These are phyloP conservation scores for Hemerocallis citrina DNA, from an alignment of 106 monocot genomes.

Conservation along the genomic window DNA sequence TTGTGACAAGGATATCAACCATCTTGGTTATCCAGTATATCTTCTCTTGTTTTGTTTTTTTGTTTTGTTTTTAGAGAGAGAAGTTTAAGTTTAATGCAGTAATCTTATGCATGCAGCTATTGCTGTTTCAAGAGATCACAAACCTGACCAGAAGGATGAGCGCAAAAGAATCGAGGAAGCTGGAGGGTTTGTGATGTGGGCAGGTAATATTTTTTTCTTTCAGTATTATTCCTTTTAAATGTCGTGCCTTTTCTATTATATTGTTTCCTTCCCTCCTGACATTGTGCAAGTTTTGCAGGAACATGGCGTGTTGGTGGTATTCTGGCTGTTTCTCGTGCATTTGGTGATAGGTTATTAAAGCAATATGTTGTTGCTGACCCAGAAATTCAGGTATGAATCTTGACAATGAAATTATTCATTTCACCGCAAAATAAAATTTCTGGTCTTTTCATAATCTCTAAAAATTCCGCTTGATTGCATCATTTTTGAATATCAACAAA, in stretches of 20 bases:
- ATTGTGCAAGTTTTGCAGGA: slow-evolving; percentile 26
- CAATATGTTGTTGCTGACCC: slow-evolving; percentile 86
- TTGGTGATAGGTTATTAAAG: slow-evolving; percentile 77
- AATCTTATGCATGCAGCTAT: slow-evolving; percentile 46
- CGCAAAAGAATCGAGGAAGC: slow-evolving; percentile 79
- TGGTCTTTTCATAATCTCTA: too few species aligned
- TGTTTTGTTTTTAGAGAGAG: too few species aligned
- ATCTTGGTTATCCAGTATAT: too few species aligned
- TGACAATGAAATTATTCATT: too few species aligned
- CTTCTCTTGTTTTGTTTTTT: too few species aligned
- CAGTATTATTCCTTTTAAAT: neutral
- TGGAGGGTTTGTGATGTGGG: slow-evolving; percentile 97
- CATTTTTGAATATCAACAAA: too few species aligned
- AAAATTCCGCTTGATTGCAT: too few species aligned
- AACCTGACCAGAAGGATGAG: slow-evolving; percentile 84
- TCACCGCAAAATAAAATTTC: too few species aligned
- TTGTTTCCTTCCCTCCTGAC: neutral
- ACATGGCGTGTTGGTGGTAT: slow-evolving; percentile 93
- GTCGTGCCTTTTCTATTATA: neutral
- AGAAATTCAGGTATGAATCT: slow-evolving; percentile 54
- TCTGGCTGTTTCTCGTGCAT: slow-evolving; percentile 86
- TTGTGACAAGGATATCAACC: too few species aligned
- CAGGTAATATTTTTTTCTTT: slow-evolving; percentile 33
- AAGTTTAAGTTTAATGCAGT: too few species aligned
- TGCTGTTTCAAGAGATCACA: slow-evolving; percentile 85